Percentiles rank a stretch among this genome's conserved stretches.
phyloP scores from a whole-genome alignment of 441 rosid genomes.

The Macaranga tanarius region DNA sequence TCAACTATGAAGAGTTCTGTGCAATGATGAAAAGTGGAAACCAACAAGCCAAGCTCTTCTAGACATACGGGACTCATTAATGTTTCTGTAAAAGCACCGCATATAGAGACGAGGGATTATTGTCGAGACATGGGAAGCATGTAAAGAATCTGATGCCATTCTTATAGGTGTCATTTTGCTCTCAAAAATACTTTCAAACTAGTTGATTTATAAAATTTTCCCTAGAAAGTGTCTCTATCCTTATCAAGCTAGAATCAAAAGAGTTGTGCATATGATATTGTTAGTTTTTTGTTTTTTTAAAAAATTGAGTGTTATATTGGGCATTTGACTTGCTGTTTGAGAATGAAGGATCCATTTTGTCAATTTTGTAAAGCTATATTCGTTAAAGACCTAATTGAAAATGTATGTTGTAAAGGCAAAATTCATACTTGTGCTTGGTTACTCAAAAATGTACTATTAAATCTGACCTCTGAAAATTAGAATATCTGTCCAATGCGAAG shows the following conservation, averaged over 20 bases:
- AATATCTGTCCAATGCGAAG: too few relatives aligned
- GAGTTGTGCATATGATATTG: neutral
- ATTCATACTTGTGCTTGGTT: neutral
- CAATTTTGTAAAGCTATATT: conserved; percentile 4
- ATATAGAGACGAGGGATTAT: neutral
- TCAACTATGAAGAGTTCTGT: conserved; percentile 71
- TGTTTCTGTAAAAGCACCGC: neutral
- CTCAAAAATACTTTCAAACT: neutral
- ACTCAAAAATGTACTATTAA: neutral
- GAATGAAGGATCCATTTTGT: neutral
- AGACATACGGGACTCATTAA: neutral
- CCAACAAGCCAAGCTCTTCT: conserved; percentile 22
- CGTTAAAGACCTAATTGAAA: neutral
- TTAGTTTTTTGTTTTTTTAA: neutral
- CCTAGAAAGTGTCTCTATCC: neutral
- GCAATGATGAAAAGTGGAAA: conserved; percentile 86
- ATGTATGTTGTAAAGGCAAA: neutral
- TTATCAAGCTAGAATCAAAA: neutral
- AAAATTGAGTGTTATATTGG: neutral
- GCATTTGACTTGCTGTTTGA: neutral
- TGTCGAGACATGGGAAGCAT: neutral
- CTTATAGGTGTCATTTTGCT: neutral
- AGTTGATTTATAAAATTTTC: neutral
- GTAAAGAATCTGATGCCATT: conserved; percentile 10
- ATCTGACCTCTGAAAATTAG: too few relatives aligned